phyloP scores from a whole-genome alignment of 2,329 filamentous ascomycete genomes.

The Didymella keratinophila region DNA sequence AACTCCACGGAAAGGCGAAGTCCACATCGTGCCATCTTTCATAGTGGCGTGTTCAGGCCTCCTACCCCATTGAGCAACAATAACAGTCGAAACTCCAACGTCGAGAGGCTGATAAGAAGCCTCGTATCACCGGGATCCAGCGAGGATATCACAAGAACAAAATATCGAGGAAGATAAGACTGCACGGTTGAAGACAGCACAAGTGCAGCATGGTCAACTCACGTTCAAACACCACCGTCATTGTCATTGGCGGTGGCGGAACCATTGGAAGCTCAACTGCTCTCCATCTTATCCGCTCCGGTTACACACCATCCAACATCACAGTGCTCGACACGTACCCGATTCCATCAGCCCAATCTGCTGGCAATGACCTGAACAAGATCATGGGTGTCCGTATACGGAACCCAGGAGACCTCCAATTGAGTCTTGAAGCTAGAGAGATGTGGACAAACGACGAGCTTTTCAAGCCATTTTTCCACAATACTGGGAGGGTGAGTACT shows the following conservation, averaged over 20 bases:
- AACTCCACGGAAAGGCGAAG: conserved; percentile 13
- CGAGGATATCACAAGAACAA: background rate
- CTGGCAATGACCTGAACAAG: conserved; percentile 62
- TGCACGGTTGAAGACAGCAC: background rate
- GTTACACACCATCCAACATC: conserved; percentile 56
- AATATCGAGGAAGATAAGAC: background rate
- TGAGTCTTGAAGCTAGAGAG: conserved; percentile 45
- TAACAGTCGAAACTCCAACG: conserved; percentile 6
- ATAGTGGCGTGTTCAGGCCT: conserved; percentile 28
- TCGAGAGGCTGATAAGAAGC: conserved; percentile 19
- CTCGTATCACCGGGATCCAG: conserved; percentile 13
- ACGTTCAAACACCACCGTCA: conserved; percentile 34
- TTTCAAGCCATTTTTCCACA: conserved; percentile 58
- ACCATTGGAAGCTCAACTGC: conserved; percentile 62
- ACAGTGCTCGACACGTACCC: conserved; percentile 58
- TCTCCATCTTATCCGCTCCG: conserved; percentile 59
- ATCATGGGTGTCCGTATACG: conserved; percentile 53
- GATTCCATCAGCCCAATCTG: conserved; percentile 57
- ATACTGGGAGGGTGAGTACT: conserved; percentile 49
- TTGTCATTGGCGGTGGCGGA: conserved; percentile 60
- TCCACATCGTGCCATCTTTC: conserved; percentile 18
- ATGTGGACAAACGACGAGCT: conserved; percentile 57
- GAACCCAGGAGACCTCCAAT: conserved; percentile 51
- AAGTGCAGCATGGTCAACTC: conserved; percentile 25
- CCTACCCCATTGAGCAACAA: conserved; percentile 23